Conservation (phyloP, 257 asterid species). For the Cordia subcordata region DNA sequence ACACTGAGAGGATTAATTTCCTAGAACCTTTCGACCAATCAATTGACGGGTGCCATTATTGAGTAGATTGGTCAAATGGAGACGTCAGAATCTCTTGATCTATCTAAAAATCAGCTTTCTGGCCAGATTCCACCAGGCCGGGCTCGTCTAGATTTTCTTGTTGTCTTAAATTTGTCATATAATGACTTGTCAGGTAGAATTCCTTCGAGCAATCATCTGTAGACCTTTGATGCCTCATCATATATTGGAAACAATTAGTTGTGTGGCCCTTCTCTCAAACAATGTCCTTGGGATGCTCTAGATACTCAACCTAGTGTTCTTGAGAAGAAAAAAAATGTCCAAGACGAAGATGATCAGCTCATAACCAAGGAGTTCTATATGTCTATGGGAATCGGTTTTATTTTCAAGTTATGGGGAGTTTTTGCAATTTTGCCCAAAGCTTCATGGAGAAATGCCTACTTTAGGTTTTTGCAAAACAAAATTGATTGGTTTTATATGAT, state of each 20-base stretch:
- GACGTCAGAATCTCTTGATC: slow-evolving; percentile 20
- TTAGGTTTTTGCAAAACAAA: background rate
- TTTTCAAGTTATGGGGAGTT: slow-evolving; percentile 7
- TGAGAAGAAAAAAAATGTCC: background rate
- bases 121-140: slow-evolving; percentile 24
- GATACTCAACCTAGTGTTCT: background rate
- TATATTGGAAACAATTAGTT: background rate
- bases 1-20: slow-evolving; percentile 1
- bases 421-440: background rate
- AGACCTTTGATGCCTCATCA: slow-evolving; percentile 2
- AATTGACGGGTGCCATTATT: background rate
- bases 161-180: slow-evolving; percentile 29
- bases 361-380: slow-evolving; percentile 3
- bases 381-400: slow-evolving; percentile 5
- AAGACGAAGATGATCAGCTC: slow-evolving; percentile 9
- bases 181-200: slow-evolving; percentile 29
- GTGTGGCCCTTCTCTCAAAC: background rate
- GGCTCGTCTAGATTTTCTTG: slow-evolving; percentile 18
- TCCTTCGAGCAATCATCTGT: slow-evolving; percentile 4
- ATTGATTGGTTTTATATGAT: slow-evolving; percentile 2
- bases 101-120: slow-evolving; percentile 22
- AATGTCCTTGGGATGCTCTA: background rate
- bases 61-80: background rate
- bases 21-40: slow-evolving; percentile 4
- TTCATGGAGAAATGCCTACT: slow-evolving; percentile 15